Base-by-base conservation (phyloP, 208 protist genomes). In the Trypanosoma cruzi region DNA sequence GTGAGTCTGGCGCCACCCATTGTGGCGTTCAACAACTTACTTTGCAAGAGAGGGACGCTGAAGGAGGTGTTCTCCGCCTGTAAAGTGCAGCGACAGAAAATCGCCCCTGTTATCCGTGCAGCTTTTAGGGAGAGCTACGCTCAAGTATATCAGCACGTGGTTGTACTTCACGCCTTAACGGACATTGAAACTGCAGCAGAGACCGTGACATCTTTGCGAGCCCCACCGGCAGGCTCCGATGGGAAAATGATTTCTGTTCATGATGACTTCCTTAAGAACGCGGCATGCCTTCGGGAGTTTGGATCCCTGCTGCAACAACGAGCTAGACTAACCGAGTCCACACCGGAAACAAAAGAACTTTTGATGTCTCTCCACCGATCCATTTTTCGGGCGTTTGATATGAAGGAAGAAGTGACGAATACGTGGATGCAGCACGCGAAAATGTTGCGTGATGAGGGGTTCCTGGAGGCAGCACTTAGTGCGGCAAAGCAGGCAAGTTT, bases 351-450 rank as follows among this genome's bases (percentile, higher is more conserved):
- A 7, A 82, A 83, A 16, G 92, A 98, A 67, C 82, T 90, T 44
- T 65, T 98, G 10, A 73, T 97, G 40, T 84, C 88, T 10, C 56
- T 96, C 26, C 92, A 96, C 54, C 86, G 92, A 32, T 72, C 83
- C 36, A 71, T 98, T 49, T 96, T 89, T 75, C 59, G 77, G 24
- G 77, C 87, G 11, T 72, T 96, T 18, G 66, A 68, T 10, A 74
- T 92, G 60, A 55, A 75, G 5, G 67, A 81, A n/a, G 77, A 84
- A 52, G 81, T 92, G 42, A 77, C 86, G 11, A 66, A 84, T 42
- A 89, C 81, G 54, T 98, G 92, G 90, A 72, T 98, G 54, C 49
- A 82, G 52, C 76, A 97, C 68, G 89, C 90, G n/a, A 83, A 93
- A 52, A 68, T 97, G 11, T 75, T 96, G 50, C 77, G 91, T 31